A percentile compares a stretch with the other conserved stretches of the same genome.
Evolutionary conservation across 2,329 filamentous ascomycete genomes (phyloP).

Genomic region (Oidium heveae): DNA sequence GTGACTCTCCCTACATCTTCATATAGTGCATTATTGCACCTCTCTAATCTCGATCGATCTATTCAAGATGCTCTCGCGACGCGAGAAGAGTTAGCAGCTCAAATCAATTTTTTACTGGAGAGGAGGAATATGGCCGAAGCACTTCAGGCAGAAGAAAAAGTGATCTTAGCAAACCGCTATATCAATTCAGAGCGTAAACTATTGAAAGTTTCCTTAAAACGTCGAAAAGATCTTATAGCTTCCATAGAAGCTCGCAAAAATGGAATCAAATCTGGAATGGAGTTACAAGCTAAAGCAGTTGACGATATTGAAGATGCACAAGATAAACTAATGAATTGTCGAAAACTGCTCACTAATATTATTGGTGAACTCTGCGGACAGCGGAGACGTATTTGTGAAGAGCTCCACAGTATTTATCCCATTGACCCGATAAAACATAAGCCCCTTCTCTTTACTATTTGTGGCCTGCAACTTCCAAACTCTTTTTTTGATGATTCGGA

Average conservation of each 20-base stretch:
- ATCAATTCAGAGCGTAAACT: conserved; percentile 39
- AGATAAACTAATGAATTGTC: conserved; percentile 30
- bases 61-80: conserved; percentile 74
- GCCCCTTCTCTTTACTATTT: conserved; percentile 67
- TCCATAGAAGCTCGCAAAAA: conserved; percentile 39
- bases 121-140: conserved; percentile 19
- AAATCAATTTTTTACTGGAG: conserved; percentile 40
- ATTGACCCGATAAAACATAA: conserved; percentile 37
- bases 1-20: conserved; percentile 39
- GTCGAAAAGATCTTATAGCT: conserved; percentile 38
- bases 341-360: conserved; percentile 27
- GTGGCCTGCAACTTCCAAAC: conserved; percentile 55
- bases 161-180: conserved; percentile 23
- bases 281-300: conserved; percentile 30
- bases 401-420: conserved; percentile 53
- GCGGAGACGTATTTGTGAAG: conserved; percentile 65
- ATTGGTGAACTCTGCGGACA: conserved; percentile 56
- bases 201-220: conserved; percentile 33
- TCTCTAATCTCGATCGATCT: conserved; percentile 71
- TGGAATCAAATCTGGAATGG: conserved; percentile 39
- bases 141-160: conserved; percentile 24
- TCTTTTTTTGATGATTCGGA: conserved; percentile 44
- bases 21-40: conserved; percentile 67
- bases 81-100: conserved; percentile 44
- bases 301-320: conserved; percentile 35